A percentile compares a stretch with the other conserved stretches of the same genome.
phyloP scores from a whole-genome alignment of 2,329 filamentous ascomycete genomes.

The Colletotrichum liaoningense region DNA sequence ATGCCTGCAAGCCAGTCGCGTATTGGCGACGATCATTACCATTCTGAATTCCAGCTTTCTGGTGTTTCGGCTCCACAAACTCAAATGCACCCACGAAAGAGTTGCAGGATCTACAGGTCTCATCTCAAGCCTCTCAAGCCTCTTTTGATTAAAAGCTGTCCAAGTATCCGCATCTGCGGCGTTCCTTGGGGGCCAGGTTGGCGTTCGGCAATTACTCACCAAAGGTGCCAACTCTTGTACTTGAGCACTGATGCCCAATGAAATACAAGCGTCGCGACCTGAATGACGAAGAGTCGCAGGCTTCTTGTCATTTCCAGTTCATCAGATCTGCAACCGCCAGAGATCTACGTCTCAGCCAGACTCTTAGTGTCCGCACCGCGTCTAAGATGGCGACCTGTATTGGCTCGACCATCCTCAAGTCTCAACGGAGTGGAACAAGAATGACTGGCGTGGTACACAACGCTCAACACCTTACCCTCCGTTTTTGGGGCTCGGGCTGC shows the following conservation, averaged over 20 bases:
- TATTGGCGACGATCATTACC: constrained; percentile 27
- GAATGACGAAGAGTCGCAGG: constrained; percentile 11
- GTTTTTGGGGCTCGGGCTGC: background rate
- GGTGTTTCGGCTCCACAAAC: constrained; percentile 32
- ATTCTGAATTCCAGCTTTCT: background rate
- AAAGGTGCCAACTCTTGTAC: background rate
- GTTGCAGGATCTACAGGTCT: constrained; percentile 31
- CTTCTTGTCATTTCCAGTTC: background rate
- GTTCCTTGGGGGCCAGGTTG: constrained; percentile 19
- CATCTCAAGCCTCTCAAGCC: constrained; percentile 30
- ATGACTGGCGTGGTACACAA: constrained; percentile 15
- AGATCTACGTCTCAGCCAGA: constrained; percentile 10
- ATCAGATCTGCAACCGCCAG: constrained; percentile 3
- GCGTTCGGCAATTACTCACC: background rate
- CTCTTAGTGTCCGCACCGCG: background rate
- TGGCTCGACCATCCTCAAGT: background rate
- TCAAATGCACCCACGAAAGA: constrained; percentile 19
- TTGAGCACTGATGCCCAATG: constrained; percentile 29
- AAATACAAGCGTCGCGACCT: constrained; percentile 3
- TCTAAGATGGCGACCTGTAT: background rate
- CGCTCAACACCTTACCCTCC: constrained; percentile 20
- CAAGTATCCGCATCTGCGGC: constrained; percentile 5
- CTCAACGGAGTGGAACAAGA: constrained; percentile 11
- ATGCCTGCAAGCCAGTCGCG: constrained; percentile 16
- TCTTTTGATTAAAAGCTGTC: constrained; percentile 6